Evolutionary conservation across 768 basidiomycete species (phyloP).

Genomic region (Boletus speciosus): DNA sequence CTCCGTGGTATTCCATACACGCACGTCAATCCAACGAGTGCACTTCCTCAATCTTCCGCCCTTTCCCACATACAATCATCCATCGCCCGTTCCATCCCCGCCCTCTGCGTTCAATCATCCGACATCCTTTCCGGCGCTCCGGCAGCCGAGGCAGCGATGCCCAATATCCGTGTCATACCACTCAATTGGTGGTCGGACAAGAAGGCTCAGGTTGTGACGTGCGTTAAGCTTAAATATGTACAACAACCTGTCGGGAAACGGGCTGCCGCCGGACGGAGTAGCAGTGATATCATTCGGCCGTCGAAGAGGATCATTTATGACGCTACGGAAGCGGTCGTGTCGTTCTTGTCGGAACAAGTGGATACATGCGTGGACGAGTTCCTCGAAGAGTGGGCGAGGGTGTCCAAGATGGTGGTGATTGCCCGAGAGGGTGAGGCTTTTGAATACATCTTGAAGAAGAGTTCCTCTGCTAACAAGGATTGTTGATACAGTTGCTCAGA

Average conservation of each 20-base stretch:
- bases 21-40: conserved; percentile 60
- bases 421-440: conserved; percentile 72
- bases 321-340: conserved; percentile 82
- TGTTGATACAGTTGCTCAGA: conserved; percentile 62
- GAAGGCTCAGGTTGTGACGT: conserved; percentile 79
- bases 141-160: conserved; percentile 89
- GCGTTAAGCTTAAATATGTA: conserved; percentile 87
- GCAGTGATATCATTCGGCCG: conserved; percentile 64
- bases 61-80: conserved; percentile 64
- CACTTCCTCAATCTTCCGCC: conserved; percentile 40
- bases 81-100: conserved; percentile 74
- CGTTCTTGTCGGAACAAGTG: conserved; percentile 83
- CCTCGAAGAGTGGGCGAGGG: conserved; percentile 87
- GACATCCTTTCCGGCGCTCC: conserved; percentile 80
- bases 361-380: conserved; percentile 89
- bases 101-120: conserved; percentile 75
- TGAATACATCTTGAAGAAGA: not conserved
- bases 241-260: conserved; percentile 78
- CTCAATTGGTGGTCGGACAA: conserved; percentile 90
- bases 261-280: conserved; percentile 49
- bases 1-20: conserved; percentile 73
- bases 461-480: not conserved
- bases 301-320: conserved; percentile 90
- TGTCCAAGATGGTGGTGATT: conserved; percentile 92
- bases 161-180: conserved; percentile 85